Evolutionary conservation across 2,329 filamentous ascomycete species (phyloP), one percentile per base, ranked within the genome.

Genomic region (Stachybotrys echinatus): DNA sequence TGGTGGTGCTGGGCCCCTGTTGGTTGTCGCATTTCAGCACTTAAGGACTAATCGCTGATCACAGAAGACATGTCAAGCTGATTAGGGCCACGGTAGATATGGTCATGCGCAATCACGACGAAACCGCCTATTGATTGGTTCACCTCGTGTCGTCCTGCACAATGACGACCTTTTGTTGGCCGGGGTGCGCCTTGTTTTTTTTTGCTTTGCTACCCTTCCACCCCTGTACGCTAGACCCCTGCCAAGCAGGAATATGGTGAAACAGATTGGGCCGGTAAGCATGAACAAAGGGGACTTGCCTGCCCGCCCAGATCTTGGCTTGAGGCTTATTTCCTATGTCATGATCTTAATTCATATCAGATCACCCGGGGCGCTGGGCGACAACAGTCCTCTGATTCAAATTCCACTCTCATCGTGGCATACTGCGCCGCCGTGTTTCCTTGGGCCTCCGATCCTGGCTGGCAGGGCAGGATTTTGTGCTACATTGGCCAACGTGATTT

Each of bases 11-110:
- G n/a, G n/a, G n/a, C n/a, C n/a, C n/a, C n/a, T n/a, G n/a, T n/a
- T n/a, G n/a, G n/a, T n/a, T n/a, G n/a, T n/a, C n/a, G n/a, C n/a
- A n/a, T n/a, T n/a, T n/a, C n/a, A n/a, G n/a, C n/a, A n/a, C n/a
- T 59, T 47, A 54, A 42, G 39, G 49, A 54, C 27, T 34, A 14
- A 34, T 34, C 27, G 14, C 27, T 50, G n/a, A n/a, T n/a, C n/a
- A n/a, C n/a, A n/a, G n/a, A n/a, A n/a, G n/a, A n/a, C n/a, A n/a
- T n/a, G n/a, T n/a, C n/a, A n/a, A n/a, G n/a, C n/a, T n/a, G n/a
- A n/a, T n/a, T n/a, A n/a, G n/a, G n/a, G n/a, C n/a, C n/a, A n/a
- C n/a, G n/a, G n/a, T 51, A 47, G 23, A 58, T 54, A 48, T 61
- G 48, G 59, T 50, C 18, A 12, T n/a, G 38, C 31, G 22, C 17